Conservation (phyloP, 2,329 filamentous ascomycete species). For the Endothia cerciana region DNA sequence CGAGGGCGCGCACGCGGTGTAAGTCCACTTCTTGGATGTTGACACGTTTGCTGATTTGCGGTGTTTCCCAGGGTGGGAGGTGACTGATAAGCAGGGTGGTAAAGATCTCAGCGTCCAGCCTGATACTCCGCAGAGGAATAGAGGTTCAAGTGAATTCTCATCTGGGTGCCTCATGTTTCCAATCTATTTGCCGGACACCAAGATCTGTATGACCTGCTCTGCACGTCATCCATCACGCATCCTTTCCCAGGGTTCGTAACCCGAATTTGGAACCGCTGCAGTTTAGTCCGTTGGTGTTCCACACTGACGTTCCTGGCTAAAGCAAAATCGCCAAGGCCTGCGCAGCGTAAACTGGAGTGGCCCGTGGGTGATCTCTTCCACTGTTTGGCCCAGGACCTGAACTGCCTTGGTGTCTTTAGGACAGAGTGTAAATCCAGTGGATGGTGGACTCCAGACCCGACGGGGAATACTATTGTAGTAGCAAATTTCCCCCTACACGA, state of each 20-base stretch:
- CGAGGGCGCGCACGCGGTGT: constrained; percentile 8
- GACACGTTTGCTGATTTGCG: constrained; percentile 3
- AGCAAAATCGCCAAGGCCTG: neutral
- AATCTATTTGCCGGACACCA: neutral
- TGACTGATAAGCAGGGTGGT: too few species aligned
- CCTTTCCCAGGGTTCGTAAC: neutral
- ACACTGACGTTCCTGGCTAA: neutral
- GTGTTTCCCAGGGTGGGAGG: neutral
- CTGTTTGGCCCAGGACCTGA: too few species aligned
- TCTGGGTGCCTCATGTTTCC: neutral
- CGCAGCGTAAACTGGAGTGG: neutral
- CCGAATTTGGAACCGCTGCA: neutral
- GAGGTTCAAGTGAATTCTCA: neutral
- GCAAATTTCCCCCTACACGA: neutral
- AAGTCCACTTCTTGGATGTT: constrained; percentile 13
- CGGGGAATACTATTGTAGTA: too few species aligned
- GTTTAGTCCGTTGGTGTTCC: neutral
- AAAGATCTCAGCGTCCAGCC: too few species aligned
- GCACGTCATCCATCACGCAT: constrained; percentile 11
- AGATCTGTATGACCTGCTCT: neutral
- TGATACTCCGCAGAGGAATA: neutral
- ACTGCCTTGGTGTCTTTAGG: too few species aligned
- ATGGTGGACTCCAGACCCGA: too few species aligned
- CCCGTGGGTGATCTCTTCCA: too few species aligned
- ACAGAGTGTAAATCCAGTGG: too few species aligned